These are phyloP conservation scores for Graphilbum ipis-grandicollis DNA, from an alignment of 2,329 filamentous ascomycete genomes.

Conservation along the genomic window DNA sequence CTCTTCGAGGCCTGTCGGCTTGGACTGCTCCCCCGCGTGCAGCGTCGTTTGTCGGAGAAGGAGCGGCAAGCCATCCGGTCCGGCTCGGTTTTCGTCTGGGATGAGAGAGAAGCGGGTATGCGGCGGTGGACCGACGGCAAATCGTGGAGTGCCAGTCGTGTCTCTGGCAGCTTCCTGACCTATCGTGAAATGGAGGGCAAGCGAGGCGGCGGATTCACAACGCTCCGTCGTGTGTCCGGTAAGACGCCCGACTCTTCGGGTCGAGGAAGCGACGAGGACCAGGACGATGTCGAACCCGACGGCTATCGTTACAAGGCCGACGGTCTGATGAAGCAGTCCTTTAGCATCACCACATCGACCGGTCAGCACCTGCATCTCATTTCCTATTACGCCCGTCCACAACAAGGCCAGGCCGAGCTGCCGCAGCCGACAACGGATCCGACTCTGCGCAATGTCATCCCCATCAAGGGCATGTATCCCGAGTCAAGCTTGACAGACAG, in stretches of 20 bases:
- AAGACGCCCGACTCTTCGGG: slow-evolving; percentile 67
- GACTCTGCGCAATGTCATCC: slow-evolving; percentile 62
- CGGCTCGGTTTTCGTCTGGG: slow-evolving; percentile 98
- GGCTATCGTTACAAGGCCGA: slow-evolving; percentile 92
- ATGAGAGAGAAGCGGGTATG: slow-evolving; percentile 96
- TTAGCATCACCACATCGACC: slow-evolving; percentile 88
- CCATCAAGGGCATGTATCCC: slow-evolving; percentile 89
- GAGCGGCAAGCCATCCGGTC: slow-evolving; percentile 92
- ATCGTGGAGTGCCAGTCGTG: slow-evolving; percentile 94
- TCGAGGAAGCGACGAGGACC: slow-evolving; percentile 69
- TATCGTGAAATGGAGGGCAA: slow-evolving; percentile 99
- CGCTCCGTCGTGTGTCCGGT: slow-evolving; percentile 37
- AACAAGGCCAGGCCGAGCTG: slow-evolving; percentile 54
- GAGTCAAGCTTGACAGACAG: slow-evolving; percentile 79
- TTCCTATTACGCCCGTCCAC: slow-evolving; percentile 81
- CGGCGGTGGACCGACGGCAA: slow-evolving; percentile 97
- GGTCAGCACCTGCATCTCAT: slow-evolving; percentile 90
- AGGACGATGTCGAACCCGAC: slow-evolving; percentile 69
- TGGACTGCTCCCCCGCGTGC: slow-evolving; percentile 77
- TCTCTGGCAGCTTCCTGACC: slow-evolving; percentile 92
- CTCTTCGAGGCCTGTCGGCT: slow-evolving; percentile 94
- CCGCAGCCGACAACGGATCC: slow-evolving; percentile 71
- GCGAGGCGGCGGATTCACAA: slow-evolving; percentile 58
- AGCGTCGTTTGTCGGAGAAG: slow-evolving; percentile 86
- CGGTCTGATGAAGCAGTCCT: slow-evolving; percentile 97